Percentiles rank a stretch among this genome's conserved stretches.
Conservation (phyloP, 2,329 filamentous ascomycete genomes). For the Chaetomium globosum region DNA sequence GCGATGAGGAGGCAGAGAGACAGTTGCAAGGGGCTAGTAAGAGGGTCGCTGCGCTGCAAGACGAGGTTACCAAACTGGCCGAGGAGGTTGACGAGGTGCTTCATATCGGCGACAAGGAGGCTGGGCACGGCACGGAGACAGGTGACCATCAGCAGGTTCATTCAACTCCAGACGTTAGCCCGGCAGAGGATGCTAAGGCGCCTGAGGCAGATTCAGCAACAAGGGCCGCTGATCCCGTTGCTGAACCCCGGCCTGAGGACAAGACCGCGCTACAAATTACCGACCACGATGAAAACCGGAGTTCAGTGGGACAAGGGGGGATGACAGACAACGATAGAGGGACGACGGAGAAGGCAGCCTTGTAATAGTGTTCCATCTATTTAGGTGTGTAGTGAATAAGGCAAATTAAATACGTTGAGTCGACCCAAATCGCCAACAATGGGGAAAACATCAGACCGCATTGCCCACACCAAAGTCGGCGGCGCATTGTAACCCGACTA, state of each 20-base stretch:
- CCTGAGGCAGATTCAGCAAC: background rate
- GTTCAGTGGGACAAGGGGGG: background rate
- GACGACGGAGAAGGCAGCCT: background rate
- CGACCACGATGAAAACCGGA: background rate
- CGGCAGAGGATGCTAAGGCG: background rate
- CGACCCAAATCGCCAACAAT: too few species aligned
- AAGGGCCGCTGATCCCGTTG: background rate
- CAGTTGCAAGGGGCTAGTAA: conserved; percentile 46
- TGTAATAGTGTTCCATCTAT: background rate
- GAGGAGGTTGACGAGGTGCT: conserved; percentile 40
- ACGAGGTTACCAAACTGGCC: conserved; percentile 47
- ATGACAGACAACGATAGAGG: background rate
- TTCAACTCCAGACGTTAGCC: background rate
- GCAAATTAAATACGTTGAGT: too few species aligned
- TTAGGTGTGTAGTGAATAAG: background rate
- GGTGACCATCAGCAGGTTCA: background rate
- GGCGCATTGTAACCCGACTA: too few species aligned
- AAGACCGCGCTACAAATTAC: background rate
- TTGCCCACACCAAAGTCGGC: too few species aligned
- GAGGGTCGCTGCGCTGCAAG: conserved; percentile 44
- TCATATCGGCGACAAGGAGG: conserved; percentile 29
- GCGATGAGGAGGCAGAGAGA: conserved; percentile 59
- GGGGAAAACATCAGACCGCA: too few species aligned
- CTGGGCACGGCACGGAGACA: conserved; percentile 11
- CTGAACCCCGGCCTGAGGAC: background rate